Conservation (phyloP, 2,329 filamentous ascomycete species). For the Aotearoamyces nothofagi region DNA sequence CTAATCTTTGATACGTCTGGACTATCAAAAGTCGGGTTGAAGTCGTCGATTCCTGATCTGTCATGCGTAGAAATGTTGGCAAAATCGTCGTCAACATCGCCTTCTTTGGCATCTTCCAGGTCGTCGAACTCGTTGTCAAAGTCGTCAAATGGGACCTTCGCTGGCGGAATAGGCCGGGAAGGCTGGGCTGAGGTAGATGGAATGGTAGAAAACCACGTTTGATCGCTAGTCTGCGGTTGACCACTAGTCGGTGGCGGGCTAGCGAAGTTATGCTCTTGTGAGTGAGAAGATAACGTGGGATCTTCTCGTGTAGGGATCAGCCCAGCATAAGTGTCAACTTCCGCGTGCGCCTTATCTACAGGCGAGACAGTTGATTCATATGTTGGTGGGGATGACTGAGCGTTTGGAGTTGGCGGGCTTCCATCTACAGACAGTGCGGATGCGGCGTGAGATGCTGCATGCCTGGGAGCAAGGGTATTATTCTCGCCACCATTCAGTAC, state of each 20-base stretch:
- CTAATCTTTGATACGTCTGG: slow-evolving; percentile 18
- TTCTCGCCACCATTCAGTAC: too few relatives aligned
- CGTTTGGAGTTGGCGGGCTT: slow-evolving; percentile 33
- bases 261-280: slow-evolving; percentile 14
- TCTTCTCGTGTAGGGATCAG: slow-evolving; percentile 38
- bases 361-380: slow-evolving; percentile 30
- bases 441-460: slow-evolving; percentile 14
- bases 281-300: slow-evolving; percentile 22
- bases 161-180: slow-evolving; percentile 20
- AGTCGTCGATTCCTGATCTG: slow-evolving; percentile 57
- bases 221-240: slow-evolving; percentile 12
- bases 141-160: slow-evolving; percentile 50
- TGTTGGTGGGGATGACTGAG: slow-evolving; percentile 41
- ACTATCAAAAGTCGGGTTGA: slow-evolving; percentile 71
- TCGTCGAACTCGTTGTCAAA: slow-evolving; percentile 72
- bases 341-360: slow-evolving; percentile 29
- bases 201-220: too few relatives aligned
- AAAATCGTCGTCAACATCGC: slow-evolving; percentile 65
- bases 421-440: slow-evolving; percentile 11
- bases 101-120: slow-evolving; percentile 72
- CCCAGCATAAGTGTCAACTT: slow-evolving; percentile 33
- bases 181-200: slow-evolving; percentile 8
- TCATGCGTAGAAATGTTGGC: slow-evolving; percentile 46
- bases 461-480: slow-evolving; percentile 17
- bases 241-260: slow-evolving; percentile 1